These are phyloP conservation scores for Zymoseptoria crescenta DNA, from an alignment of 2,329 filamentous ascomycete genomes.

Conservation along the genomic window DNA sequence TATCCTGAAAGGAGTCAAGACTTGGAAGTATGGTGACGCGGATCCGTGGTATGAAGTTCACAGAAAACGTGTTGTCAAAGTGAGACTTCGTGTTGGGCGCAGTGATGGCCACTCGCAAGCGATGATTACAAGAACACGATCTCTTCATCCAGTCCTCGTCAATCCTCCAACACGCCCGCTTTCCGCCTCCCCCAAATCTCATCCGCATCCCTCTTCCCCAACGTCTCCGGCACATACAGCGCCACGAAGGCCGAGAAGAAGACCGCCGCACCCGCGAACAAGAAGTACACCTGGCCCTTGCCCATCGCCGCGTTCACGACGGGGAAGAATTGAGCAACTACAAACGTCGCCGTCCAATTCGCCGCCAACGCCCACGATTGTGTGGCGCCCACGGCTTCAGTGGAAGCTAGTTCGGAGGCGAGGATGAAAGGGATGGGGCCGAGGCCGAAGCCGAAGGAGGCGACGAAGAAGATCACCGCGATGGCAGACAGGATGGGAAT, in stretches of 20 bases:
- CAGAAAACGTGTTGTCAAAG: too few species aligned
- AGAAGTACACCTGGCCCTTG: conserved; percentile 79
- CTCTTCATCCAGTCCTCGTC: not conserved
- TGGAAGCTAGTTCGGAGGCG: conserved; percentile 79
- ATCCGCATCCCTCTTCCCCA: conserved; percentile 71
- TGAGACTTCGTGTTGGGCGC: too few species aligned
- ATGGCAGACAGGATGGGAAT: conserved; percentile 71
- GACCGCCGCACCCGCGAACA: conserved; percentile 72
- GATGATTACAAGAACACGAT: not conserved
- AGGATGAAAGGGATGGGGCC: conserved; percentile 94
- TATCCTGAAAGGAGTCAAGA: too few species aligned
- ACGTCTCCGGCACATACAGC: conserved; percentile 72
- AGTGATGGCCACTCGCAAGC: not conserved
- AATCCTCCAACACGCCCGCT: conserved; percentile 14
- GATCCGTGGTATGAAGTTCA: too few species aligned
- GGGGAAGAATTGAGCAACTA: conserved; percentile 93
- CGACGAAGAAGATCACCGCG: conserved; percentile 77
- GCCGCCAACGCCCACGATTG: conserved; percentile 82
- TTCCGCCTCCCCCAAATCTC: conserved; percentile 78
- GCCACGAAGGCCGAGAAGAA: conserved; percentile 64
- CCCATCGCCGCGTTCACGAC: conserved; percentile 71
- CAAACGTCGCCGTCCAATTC: conserved; percentile 84
- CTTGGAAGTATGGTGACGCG: too few species aligned
- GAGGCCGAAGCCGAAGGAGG: conserved; percentile 80
- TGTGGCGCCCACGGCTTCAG: conserved; percentile 82